Conservation (phyloP, 2,329 filamentous ascomycete genomes). For the Chaetomium sp. region DNA sequence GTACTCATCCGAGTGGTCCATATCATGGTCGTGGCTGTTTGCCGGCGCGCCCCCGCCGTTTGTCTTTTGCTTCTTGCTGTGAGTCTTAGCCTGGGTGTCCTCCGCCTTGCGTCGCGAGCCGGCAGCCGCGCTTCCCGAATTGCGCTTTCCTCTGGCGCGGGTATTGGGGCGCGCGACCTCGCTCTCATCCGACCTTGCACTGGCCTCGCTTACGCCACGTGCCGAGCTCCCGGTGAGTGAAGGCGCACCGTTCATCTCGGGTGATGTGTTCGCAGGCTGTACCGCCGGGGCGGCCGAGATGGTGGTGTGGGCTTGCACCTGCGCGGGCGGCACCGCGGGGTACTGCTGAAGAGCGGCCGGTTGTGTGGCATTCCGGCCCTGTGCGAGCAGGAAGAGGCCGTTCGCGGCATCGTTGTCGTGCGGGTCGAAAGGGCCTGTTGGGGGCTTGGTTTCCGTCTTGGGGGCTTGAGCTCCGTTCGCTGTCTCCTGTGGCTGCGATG, state of each 20-base stretch:
- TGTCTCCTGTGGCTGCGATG: conserved; percentile 59
- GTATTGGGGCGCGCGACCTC: conserved; percentile 67
- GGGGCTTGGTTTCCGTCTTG: conserved; percentile 55
- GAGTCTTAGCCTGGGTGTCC: conserved; percentile 60
- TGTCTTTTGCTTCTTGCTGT: conserved; percentile 69
- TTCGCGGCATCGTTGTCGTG: conserved; percentile 96
- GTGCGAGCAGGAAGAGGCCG: conserved; percentile 86
- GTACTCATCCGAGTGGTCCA: conserved; percentile 45
- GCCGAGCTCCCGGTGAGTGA: conserved; percentile 46
- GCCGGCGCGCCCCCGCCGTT: conserved; percentile 41
- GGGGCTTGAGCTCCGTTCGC: conserved; percentile 45
- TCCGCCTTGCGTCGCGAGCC: conserved; percentile 82
- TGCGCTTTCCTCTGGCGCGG: conserved; percentile 71
- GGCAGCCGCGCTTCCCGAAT: conserved; percentile 44
- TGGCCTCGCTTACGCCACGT: conserved; percentile 43
- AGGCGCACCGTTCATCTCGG: conserved; percentile 54
- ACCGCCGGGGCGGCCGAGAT: conserved; percentile 38
- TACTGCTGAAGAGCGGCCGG: conserved; percentile 52
- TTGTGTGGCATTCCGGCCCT: conserved; percentile 62
- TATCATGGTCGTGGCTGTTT: conserved; percentile 19
- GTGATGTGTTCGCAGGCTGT: conserved; percentile 48
- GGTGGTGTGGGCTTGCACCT: conserved; percentile 54
- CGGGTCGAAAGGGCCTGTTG: conserved; percentile 73
- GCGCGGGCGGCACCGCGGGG: conserved; percentile 46
- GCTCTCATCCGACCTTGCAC: conserved; percentile 71